A percentile compares a stretch with the other conserved stretches of the same genome.
phyloP scores from a whole-genome alignment of 192 early-diverging fungal genomes.

The Umbelopsis ramanniana region DNA sequence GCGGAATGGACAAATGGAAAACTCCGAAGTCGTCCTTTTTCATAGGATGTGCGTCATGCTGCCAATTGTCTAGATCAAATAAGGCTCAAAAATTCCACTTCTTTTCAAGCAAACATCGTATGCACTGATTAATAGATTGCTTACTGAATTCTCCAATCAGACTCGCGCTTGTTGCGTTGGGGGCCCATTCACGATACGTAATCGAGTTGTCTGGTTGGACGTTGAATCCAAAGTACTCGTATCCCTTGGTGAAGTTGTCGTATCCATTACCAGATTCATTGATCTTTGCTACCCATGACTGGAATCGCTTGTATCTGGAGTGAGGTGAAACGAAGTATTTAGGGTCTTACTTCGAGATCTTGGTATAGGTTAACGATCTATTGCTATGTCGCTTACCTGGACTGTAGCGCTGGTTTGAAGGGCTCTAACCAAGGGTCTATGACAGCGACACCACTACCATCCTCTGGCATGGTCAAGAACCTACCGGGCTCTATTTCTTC shows the following conservation, averaged over 20 bases:
- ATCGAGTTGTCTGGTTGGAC: constrained; percentile 62
- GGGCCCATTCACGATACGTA: constrained; percentile 94
- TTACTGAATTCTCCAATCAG: constrained; percentile 95
- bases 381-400: background rate
- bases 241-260: constrained; percentile 82
- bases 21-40: constrained; percentile 82
- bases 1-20: constrained; percentile 75
- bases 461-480: constrained; percentile 36
- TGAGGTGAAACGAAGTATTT: background rate
- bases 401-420: constrained; percentile 61
- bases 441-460: constrained; percentile 70
- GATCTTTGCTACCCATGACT: constrained; percentile 75
- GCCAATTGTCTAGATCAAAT: constrained; percentile 77
- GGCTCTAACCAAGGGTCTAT: constrained; percentile 84
- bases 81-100: background rate
- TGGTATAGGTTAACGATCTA: background rate
- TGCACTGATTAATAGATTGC: constrained; percentile 18
- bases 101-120: background rate
- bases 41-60: constrained; percentile 76
- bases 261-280: constrained; percentile 75
- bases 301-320: constrained; percentile 58
- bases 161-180: constrained; percentile 74
- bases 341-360: background rate
- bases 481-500: constrained; percentile 39
- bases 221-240: constrained; percentile 83